phyloP scores from a whole-genome alignment of 768 basidiomycete species.

The Boletus edulis region DNA sequence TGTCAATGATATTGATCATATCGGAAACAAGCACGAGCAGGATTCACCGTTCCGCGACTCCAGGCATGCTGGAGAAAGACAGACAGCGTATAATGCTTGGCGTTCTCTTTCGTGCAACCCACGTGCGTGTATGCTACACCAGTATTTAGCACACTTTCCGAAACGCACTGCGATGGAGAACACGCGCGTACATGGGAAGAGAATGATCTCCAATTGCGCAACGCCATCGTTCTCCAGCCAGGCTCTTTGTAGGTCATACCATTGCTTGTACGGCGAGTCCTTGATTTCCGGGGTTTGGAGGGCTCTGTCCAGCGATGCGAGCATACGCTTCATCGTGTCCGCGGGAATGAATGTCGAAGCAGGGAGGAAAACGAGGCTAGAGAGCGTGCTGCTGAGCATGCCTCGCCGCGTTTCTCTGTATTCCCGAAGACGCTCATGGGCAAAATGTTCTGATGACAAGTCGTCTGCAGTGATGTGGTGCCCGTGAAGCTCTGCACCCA shows the following conservation, averaged over 20 bases:
- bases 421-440: constrained; percentile 6
- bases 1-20: no score
- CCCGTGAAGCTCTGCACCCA: constrained; percentile 15
- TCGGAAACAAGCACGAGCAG: no score
- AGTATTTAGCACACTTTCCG: no score
- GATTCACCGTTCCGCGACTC: constrained; percentile 14
- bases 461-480: constrained; percentile 12
- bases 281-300: constrained; percentile 7
- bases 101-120: constrained; percentile 8
- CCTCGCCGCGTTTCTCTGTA: constrained; percentile 10
- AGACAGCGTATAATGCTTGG: constrained; percentile 7
- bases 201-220: constrained; percentile 14
- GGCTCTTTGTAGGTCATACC: constrained; percentile 13
- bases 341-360: constrained; percentile 8
- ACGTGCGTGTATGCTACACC: constrained; percentile 8
- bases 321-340: constrained; percentile 9
- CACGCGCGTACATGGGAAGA: constrained; percentile 13
- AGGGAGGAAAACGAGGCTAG: constrained; percentile 14
- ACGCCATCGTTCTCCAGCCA: constrained; percentile 18
- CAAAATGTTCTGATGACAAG: constrained; percentile 8
- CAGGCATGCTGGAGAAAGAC: constrained; percentile 15
- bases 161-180: no score
- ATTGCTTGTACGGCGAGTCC: constrained; percentile 10
- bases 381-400: constrained; percentile 15
- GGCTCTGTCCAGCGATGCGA: constrained; percentile 4